Evolutionary conservation across 805 yeast genomes (phyloP).

Genomic region (Lachancea thermotolerans): DNA sequence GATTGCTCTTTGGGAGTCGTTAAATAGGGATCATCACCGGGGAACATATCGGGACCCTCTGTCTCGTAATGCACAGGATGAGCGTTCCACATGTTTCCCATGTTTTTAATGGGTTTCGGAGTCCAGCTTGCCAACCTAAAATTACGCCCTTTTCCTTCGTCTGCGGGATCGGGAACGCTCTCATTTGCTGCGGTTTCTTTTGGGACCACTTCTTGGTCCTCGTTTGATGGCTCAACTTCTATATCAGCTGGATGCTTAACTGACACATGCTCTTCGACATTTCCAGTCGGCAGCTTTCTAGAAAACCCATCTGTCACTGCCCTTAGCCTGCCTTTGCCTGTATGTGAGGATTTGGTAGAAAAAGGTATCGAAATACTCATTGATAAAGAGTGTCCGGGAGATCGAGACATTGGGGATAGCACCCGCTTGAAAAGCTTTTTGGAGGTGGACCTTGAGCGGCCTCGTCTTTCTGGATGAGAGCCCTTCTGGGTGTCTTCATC

Average conservation of each 20-base stretch:
- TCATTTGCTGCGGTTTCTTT: not conserved
- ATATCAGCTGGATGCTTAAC: not conserved
- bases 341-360: not conserved
- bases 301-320: not conserved
- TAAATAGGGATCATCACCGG: constrained; percentile 45
- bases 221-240: not conserved
- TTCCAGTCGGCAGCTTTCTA: not conserved
- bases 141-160: not conserved
- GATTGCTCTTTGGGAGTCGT: constrained; percentile 38
- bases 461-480: not conserved
- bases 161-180: not conserved
- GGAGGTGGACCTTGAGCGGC: not conserved
- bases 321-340: not conserved
- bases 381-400: not conserved
- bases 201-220: not conserved
- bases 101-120: constrained; percentile 8
- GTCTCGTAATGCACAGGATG: constrained; percentile 54
- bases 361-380: not conserved
- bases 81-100: constrained; percentile 47
- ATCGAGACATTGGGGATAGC: constrained; percentile 1
- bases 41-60: constrained; percentile 34
- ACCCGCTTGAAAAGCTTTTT: constrained; percentile 2
- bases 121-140: constrained; percentile 6
- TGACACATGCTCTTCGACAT: not conserved
- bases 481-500: not conserved